Conservation (phyloP, 495 filamentous ascomycete species). For the Aspergillus kassunensis region DNA sequence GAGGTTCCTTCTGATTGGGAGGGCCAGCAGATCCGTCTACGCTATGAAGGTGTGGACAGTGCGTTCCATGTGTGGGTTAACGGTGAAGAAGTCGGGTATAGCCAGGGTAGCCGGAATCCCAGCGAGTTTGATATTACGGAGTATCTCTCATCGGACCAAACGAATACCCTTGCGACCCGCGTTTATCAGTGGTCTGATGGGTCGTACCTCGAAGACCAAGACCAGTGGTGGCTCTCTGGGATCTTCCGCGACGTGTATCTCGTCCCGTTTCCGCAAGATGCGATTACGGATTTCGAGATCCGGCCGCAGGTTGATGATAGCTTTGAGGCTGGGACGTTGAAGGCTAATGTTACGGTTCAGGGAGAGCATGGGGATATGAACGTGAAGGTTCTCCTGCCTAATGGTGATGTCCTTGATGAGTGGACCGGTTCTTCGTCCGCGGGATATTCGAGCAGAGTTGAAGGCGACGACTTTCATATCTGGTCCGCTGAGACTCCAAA, state of each 20-base stretch:
- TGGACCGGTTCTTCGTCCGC: neutral
- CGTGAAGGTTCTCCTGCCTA: neutral
- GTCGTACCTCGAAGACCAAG: slow-evolving; percentile 15
- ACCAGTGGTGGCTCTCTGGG: slow-evolving; percentile 14
- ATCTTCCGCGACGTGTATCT: slow-evolving; percentile 6
- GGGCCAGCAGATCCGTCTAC: slow-evolving; percentile 12
- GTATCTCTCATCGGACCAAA: slow-evolving; percentile 40
- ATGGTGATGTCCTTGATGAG: neutral
- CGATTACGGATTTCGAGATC: slow-evolving; percentile 1
- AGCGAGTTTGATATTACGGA: slow-evolving; percentile 14
- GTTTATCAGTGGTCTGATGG: slow-evolving; percentile 16
- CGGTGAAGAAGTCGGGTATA: slow-evolving; percentile 12
- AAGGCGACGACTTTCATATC: neutral
- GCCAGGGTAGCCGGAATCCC: slow-evolving; percentile 12
- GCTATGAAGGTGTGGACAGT: slow-evolving; percentile 18
- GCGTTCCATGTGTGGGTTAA: slow-evolving; percentile 20
- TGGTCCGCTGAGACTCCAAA: slow-evolving; percentile 4
- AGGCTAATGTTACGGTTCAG: neutral
- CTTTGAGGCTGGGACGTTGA: neutral
- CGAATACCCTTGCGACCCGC: slow-evolving; percentile 2
- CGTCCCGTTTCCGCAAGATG: neutral
- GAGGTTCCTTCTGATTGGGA: slow-evolving; percentile 32
- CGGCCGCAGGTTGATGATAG: neutral
- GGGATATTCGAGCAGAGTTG: neutral
- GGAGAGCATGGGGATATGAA: neutral